phyloP scores from a whole-genome alignment of 2,329 filamentous ascomycete species.

The Cylindrodendrum hubeiense region DNA sequence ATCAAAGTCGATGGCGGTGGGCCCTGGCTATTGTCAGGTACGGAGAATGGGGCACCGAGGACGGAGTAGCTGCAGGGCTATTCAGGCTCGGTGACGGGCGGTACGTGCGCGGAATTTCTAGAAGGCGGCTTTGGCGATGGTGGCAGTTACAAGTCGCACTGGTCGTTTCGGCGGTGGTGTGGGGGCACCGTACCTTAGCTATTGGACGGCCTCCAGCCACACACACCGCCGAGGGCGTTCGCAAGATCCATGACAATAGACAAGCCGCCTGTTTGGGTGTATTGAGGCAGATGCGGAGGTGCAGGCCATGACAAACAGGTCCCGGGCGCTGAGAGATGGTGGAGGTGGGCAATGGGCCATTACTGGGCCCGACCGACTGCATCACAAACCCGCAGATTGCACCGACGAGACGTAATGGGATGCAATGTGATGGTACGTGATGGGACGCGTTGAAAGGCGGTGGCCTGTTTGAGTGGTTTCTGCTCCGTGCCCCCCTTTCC shows the following conservation, averaged over 20 bases:
- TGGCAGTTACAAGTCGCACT: constrained; percentile 13
- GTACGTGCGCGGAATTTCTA: constrained; percentile 36
- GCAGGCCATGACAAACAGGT: constrained; percentile 21
- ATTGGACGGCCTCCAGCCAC: constrained; percentile 31
- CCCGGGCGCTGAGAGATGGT: neutral
- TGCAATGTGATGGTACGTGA: constrained; percentile 23
- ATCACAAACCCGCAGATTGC: constrained; percentile 17
- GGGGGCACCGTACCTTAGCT: constrained; percentile 3
- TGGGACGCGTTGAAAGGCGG: constrained; percentile 9
- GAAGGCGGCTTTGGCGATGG: constrained; percentile 23
- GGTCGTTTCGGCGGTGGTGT: constrained; percentile 10
- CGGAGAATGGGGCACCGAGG: neutral
- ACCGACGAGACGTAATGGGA: constrained; percentile 13
- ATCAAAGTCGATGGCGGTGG: constrained; percentile 2
- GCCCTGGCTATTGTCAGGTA: constrained; percentile 2
- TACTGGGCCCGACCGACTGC: constrained; percentile 7
- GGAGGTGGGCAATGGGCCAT: constrained; percentile 11
- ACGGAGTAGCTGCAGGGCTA: constrained; percentile 19
- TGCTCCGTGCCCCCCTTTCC: constrained; percentile 18
- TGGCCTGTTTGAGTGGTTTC: constrained; percentile 30
- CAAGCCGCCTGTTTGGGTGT: constrained; percentile 16
- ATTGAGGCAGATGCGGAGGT: constrained; percentile 22
- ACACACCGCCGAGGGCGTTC: constrained; percentile 17
- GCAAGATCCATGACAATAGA: constrained; percentile 26
- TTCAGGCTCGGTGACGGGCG: constrained; percentile 22